A percentile compares a stretch with the other conserved stretches of the same genome.
Conservation (phyloP, 1,284 basidiomycete genomes). For the Naganishia albida region DNA sequence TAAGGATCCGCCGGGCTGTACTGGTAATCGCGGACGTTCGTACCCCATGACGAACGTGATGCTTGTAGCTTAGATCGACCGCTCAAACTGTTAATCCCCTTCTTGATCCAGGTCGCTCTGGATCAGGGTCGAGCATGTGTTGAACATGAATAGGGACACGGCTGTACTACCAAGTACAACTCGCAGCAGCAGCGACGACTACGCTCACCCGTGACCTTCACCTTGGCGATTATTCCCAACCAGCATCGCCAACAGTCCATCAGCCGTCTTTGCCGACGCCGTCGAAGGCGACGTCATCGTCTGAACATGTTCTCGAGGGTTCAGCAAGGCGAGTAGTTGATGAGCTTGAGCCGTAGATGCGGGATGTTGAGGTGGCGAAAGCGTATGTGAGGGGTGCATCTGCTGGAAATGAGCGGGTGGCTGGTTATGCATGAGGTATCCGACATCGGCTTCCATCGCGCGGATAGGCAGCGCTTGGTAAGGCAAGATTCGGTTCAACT, state of each 20-base stretch:
- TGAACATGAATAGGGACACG: slow-evolving; percentile 1
- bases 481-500: slow-evolving; percentile 22
- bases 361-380: slow-evolving; percentile 22
- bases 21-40: no score
- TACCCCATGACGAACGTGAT: no score
- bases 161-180: not conserved
- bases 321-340: slow-evolving; percentile 21
- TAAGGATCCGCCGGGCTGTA: no score
- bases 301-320: not conserved
- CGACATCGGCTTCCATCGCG: slow-evolving; percentile 7
- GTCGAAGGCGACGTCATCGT: slow-evolving; percentile 12
- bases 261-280: slow-evolving; percentile 19
- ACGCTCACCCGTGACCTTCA: not conserved
- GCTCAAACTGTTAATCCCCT: no score
- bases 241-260: slow-evolving; percentile 22
- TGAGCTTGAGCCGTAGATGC: slow-evolving; percentile 18
- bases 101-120: no score
- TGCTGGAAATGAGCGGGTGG: slow-evolving; percentile 19
- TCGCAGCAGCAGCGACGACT: not conserved
- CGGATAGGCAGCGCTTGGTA: slow-evolving; percentile 11
- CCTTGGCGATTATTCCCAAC: slow-evolving; percentile 19
- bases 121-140: not conserved
- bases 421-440: slow-evolving; percentile 14
- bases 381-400: slow-evolving; percentile 16
- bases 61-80: no score